Percentiles rank a stretch among this genome's conserved stretches.
phyloP scores from a whole-genome alignment of 2,329 filamentous ascomycete genomes.

The Fusarium graminum region DNA sequence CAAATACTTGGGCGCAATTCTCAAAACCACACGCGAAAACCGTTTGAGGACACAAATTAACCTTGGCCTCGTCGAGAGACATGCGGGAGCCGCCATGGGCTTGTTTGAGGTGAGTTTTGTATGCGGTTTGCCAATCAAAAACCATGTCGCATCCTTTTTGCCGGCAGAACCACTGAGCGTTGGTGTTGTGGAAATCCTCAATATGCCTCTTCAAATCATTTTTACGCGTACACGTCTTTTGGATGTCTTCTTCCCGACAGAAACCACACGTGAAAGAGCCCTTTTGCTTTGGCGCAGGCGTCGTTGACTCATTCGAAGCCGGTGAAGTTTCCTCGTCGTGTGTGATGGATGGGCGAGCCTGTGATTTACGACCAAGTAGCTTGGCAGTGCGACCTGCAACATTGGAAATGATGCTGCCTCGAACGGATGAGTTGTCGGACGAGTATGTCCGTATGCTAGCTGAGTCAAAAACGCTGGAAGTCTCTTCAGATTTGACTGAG shows the following conservation, averaged over 20 bases:
- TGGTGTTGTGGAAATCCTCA: slow-evolving; percentile 62
- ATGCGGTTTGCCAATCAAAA: slow-evolving; percentile 63
- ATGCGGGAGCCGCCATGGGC: slow-evolving; percentile 59
- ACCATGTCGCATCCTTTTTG: slow-evolving; percentile 59
- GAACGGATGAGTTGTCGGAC: slow-evolving; percentile 57
- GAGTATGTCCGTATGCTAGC: slow-evolving; percentile 56
- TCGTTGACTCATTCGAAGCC: slow-evolving; percentile 43
- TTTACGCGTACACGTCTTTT: slow-evolving; percentile 60
- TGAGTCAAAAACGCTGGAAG: slow-evolving; percentile 55
- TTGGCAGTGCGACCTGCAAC: slow-evolving; percentile 56
- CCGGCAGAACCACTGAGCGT: slow-evolving; percentile 62
- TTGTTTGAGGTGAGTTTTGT: slow-evolving; percentile 62
- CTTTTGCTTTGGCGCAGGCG: slow-evolving; percentile 54
- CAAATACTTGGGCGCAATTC: slow-evolving; percentile 60
- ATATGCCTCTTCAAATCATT: slow-evolving; percentile 65
- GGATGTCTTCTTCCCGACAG: slow-evolving; percentile 58
- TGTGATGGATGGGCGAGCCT: slow-evolving; percentile 43
- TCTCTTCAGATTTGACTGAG: slow-evolving; percentile 54
- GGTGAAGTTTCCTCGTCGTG: slow-evolving; percentile 46
- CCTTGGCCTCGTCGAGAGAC: slow-evolving; percentile 58
- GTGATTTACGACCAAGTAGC: slow-evolving; percentile 50
- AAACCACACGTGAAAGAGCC: slow-evolving; percentile 57
- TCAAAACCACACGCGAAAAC: slow-evolving; percentile 64
- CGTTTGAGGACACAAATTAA: slow-evolving; percentile 60
- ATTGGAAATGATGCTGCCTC: slow-evolving; percentile 58